phyloP scores from a whole-genome alignment of 2,329 filamentous ascomycete genomes.

The Penicillium glabrum region DNA sequence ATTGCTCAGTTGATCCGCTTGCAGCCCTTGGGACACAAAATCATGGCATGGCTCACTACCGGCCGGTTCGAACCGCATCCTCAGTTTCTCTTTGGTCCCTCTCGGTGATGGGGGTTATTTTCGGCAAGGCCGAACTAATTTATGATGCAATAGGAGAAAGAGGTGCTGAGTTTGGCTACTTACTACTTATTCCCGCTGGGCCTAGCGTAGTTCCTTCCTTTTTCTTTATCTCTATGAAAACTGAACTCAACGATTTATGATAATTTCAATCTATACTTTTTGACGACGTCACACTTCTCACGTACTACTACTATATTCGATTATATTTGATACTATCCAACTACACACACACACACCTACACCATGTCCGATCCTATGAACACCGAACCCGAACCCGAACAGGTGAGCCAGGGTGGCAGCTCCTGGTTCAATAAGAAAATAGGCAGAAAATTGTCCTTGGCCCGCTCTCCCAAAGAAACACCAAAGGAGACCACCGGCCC shows the following conservation, averaged over 20 bases:
- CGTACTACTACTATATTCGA: neutral
- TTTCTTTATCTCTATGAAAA: conserved; percentile 4
- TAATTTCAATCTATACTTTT: conserved; percentile 6
- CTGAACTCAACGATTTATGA: conserved; percentile 19
- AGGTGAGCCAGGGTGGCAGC: conserved; percentile 13
- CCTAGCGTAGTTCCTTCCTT: neutral
- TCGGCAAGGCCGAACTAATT: conserved; percentile 8
- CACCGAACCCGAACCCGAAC: conserved; percentile 8
- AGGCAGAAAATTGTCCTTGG: conserved; percentile 16
- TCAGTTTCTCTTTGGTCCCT: neutral
- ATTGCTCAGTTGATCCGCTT: conserved; percentile 4
- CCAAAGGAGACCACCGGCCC: conserved; percentile 5
- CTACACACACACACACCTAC: neutral
- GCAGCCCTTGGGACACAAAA: conserved; percentile 7
- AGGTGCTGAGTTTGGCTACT: neutral
- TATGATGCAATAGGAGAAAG: conserved; percentile 22
- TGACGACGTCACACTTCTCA: neutral
- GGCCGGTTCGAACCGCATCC: neutral
- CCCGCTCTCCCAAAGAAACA: conserved; percentile 10
- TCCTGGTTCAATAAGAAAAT: conserved; percentile 15
- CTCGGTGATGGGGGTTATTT: neutral
- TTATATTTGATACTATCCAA: neutral
- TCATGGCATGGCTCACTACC: conserved; percentile 1
- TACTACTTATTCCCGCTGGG: conserved; percentile 13
- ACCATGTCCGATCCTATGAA: conserved; percentile 16